A percentile compares a stretch with the other conserved stretches of the same genome.
These are phyloP conservation scores for Alternaria sp. DNA, from an alignment of 2,329 filamentous ascomycete genomes.

Conservation along the genomic window DNA sequence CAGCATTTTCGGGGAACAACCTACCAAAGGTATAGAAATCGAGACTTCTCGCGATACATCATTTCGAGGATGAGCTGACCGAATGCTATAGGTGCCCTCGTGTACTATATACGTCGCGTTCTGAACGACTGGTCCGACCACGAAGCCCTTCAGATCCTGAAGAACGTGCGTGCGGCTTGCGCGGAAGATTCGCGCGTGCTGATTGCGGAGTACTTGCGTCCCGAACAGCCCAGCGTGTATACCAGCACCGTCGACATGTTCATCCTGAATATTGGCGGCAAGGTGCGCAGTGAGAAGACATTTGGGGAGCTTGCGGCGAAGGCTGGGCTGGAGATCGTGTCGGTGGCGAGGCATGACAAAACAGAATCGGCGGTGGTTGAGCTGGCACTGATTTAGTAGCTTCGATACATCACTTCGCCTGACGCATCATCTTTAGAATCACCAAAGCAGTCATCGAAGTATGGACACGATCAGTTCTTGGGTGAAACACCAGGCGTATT, in stretches of 20 bases:
- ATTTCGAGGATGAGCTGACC: background rate
- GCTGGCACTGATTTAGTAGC: constrained; percentile 8
- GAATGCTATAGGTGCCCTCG: constrained; percentile 8
- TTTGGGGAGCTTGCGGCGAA: constrained; percentile 12
- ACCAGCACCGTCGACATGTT: constrained; percentile 14
- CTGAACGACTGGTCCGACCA: constrained; percentile 17
- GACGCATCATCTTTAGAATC: background rate
- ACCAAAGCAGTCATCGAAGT: background rate
- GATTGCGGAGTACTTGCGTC: constrained; percentile 11
- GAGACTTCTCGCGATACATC: background rate
- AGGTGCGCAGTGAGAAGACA: constrained; percentile 13
- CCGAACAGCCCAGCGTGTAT: constrained; percentile 9
- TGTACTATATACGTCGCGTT: constrained; percentile 15
- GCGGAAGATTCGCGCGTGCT: constrained; percentile 12
- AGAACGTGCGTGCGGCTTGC: constrained; percentile 11
- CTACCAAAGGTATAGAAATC: constrained; percentile 7
- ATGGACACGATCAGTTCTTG: background rate
- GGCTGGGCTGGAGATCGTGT: constrained; percentile 14
- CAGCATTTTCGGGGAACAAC: constrained; percentile 15
- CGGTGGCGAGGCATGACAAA: constrained; percentile 11
- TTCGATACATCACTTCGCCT: background rate
- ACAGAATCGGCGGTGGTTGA: constrained; percentile 14
- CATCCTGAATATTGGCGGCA: constrained; percentile 16
- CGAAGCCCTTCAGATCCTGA: constrained; percentile 12
- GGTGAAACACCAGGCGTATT: background rate